Evolutionary conservation across 2,329 filamentous ascomycete genomes (phyloP).

Genomic region (Nemania serpens): DNA sequence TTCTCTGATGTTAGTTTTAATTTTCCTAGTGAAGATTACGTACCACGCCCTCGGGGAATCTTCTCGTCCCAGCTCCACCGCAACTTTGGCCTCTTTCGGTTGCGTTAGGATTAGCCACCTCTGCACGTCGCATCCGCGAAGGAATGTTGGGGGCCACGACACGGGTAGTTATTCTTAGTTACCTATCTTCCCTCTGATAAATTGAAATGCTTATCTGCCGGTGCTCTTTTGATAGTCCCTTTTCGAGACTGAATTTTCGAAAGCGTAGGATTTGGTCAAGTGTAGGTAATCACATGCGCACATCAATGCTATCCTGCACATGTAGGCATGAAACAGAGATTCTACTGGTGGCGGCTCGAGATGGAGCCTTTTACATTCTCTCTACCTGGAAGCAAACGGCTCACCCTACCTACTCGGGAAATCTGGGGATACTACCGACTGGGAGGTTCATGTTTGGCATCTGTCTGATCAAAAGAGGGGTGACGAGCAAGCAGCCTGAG

Average conservation of each 20-base stretch:
- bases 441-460: constrained; percentile 21
- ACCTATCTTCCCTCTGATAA: neutral
- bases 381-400: constrained; percentile 1
- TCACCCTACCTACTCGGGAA: constrained; percentile 7
- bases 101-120: constrained; percentile 19
- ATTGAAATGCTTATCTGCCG: constrained; percentile 1
- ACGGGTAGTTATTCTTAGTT: constrained; percentile 23
- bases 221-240: neutral
- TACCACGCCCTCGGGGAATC: constrained; percentile 9
- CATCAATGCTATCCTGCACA: constrained; percentile 6
- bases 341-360: neutral
- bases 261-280: constrained; percentile 1
- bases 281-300: constrained; percentile 6
- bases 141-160: constrained; percentile 10
- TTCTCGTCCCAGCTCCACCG: constrained; percentile 11
- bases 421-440: constrained; percentile 22
- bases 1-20: too few species aligned
- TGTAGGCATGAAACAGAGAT: constrained; percentile 4
- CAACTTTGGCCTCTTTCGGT: constrained; percentile 7
- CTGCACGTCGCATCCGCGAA: constrained; percentile 17
- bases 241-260: constrained; percentile 15
- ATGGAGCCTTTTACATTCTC: constrained; percentile 15
- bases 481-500: constrained; percentile 15
- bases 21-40: neutral
- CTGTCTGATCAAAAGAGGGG: constrained; percentile 5